phyloP scores from a whole-genome alignment of 2,329 filamentous ascomycete species.

The Nigrograna mackinnonii region DNA sequence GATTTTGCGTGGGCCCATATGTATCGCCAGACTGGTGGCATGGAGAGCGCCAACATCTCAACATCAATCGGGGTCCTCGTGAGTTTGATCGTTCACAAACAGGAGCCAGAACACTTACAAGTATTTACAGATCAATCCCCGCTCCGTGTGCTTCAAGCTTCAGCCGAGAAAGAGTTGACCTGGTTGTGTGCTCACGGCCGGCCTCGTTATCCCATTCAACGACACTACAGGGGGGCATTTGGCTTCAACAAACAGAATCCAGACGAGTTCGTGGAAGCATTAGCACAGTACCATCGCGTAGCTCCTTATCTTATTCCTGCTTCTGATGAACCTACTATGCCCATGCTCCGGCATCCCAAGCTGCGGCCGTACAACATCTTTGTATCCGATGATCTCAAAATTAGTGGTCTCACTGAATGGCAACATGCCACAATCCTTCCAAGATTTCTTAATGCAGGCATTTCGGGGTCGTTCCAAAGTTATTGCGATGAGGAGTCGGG shows the following conservation, averaged over 20 bases:
- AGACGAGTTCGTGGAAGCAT: slow-evolving; percentile 13
- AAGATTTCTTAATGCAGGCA: slow-evolving; percentile 39
- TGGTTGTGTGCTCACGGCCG: slow-evolving; percentile 23
- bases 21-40: slow-evolving; percentile 21
- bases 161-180: slow-evolving; percentile 25
- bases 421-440: slow-evolving; percentile 43
- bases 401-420: slow-evolving; percentile 47
- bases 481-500: slow-evolving; percentile 35
- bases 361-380: slow-evolving; percentile 39
- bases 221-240: slow-evolving; percentile 22
- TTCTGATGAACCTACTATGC: slow-evolving; percentile 13
- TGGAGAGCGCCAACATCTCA: slow-evolving; percentile 15
- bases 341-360: slow-evolving; percentile 39
- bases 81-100: slow-evolving; percentile 11
- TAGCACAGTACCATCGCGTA: slow-evolving; percentile 19
- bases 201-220: slow-evolving; percentile 21
- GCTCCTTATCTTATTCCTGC: slow-evolving; percentile 23
- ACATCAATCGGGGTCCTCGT: slow-evolving; percentile 25
- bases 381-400: slow-evolving; percentile 30
- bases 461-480: slow-evolving; percentile 46
- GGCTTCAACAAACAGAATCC: slow-evolving; percentile 24
- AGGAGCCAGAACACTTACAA: slow-evolving; percentile 5
- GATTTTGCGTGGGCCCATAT: slow-evolving; percentile 26
- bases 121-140: slow-evolving; percentile 19
- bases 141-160: slow-evolving; percentile 18